Percentiles rank a stretch among this genome's conserved stretches.
Conservation (phyloP, 257 asterid genomes). For the Scutellaria barbata region DNA sequence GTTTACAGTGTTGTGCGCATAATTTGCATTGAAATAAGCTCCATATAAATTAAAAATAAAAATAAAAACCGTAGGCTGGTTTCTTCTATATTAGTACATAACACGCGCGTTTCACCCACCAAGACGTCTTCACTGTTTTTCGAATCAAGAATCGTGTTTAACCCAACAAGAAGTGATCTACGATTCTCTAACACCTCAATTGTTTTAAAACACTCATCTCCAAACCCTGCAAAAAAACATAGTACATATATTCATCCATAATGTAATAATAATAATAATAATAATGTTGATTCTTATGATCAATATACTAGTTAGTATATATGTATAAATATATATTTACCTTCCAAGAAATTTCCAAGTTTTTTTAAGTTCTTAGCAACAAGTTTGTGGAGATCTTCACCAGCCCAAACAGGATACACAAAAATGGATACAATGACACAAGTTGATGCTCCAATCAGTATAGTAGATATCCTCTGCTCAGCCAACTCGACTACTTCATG, state of each 20-base stretch:
- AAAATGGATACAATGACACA: constrained; percentile 60
- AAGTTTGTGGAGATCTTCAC: constrained; percentile 73
- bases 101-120: constrained; percentile 43
- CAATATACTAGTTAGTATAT: too few relatives aligned
- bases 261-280: too few relatives aligned
- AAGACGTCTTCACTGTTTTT: constrained; percentile 57
- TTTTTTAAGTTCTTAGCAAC: constrained; percentile 56
- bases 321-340: constrained; percentile 35
- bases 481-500: constrained; percentile 62
- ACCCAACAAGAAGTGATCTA: constrained; percentile 36
- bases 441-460: constrained; percentile 64
- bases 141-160: constrained; percentile 61
- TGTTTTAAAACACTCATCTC: constrained; percentile 48
- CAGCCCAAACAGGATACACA: constrained; percentile 81
- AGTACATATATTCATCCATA: too few relatives aligned
- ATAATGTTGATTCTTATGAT: too few relatives aligned
- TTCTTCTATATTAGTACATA: too few relatives aligned
- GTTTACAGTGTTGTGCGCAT: too few relatives aligned
- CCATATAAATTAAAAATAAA: too few relatives aligned
- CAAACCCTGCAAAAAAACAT: constrained; percentile 45
- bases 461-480: constrained; percentile 57
- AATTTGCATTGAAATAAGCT: too few relatives aligned
- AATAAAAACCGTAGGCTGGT: too few relatives aligned
- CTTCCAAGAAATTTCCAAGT: constrained; percentile 66
- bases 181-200: constrained; percentile 31